These are phyloP conservation scores for Aspergillus bertholletiae DNA, from an alignment of 495 filamentous ascomycete species.

Conservation along the genomic window DNA sequence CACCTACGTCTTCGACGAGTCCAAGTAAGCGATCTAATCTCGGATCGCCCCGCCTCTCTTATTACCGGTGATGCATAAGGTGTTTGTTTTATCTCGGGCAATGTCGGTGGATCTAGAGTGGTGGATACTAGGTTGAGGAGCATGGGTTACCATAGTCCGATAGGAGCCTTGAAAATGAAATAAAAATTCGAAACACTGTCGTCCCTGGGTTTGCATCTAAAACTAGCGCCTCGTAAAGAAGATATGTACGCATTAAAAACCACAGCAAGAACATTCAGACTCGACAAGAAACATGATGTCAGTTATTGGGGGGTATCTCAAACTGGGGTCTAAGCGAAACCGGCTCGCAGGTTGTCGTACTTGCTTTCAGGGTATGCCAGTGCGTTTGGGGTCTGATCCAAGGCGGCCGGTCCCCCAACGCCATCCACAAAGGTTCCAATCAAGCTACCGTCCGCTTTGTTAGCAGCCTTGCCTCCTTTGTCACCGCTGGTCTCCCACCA, in stretches of 20 bases:
- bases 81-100: conserved; percentile 17
- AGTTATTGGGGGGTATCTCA: not conserved
- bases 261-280: not conserved
- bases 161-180: conserved; percentile 17
- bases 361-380: conserved; percentile 69
- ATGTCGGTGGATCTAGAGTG: conserved; percentile 15
- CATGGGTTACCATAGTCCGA: conserved; percentile 17
- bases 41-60: conserved; percentile 18
- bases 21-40: conserved; percentile 46
- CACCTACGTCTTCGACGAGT: conserved; percentile 98
- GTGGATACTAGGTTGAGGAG: conserved; percentile 14
- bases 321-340: conserved; percentile 27
- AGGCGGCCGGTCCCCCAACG: conserved; percentile 39
- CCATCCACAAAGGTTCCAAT: conserved; percentile 55
- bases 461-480: conserved; percentile 42
- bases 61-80: conserved; percentile 20
- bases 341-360: conserved; percentile 70
- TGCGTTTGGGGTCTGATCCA: conserved; percentile 66
- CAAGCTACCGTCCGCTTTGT: conserved; percentile 53
- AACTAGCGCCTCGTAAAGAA: not conserved
- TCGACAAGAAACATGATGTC: not conserved
- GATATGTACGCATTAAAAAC: not conserved
- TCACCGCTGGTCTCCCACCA: conserved; percentile 94
- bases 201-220: not conserved
- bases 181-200: conserved; percentile 11